Evolutionary conservation across 2,329 filamentous ascomycete species (phyloP).

Genomic region (Blastomyces emzantsi): DNA sequence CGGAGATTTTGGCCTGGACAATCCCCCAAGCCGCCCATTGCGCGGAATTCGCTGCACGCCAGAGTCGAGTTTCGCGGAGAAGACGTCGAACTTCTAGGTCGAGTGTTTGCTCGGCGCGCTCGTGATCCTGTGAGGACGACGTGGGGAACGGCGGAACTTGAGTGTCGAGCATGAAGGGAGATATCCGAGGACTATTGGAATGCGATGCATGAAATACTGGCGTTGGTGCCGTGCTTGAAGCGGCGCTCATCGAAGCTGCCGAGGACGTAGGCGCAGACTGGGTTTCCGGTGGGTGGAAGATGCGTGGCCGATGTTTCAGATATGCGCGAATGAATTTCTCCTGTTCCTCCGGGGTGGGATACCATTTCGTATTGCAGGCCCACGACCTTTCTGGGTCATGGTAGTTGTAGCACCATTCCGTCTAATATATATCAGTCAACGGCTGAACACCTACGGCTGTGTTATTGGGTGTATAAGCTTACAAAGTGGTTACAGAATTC

Average conservation of each 20-base stretch:
- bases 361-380: constrained; percentile 58
- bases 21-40: constrained; percentile 96
- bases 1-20: constrained; percentile 81
- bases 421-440: constrained; percentile 31
- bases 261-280: constrained; percentile 40
- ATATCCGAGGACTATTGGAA: constrained; percentile 31
- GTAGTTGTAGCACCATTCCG: constrained; percentile 98
- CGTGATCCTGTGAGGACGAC: constrained; percentile 48
- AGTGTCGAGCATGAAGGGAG: constrained; percentile 74
- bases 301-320: constrained; percentile 64
- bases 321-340: constrained; percentile 78
- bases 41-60: constrained; percentile 79
- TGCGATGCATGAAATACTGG: constrained; percentile 24
- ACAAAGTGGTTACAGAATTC: constrained; percentile 98
- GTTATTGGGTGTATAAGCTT: constrained; percentile 23
- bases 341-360: constrained; percentile 74
- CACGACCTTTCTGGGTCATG: constrained; percentile 60
- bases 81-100: constrained; percentile 63
- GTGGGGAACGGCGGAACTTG: constrained; percentile 46
- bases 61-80: constrained; percentile 69
- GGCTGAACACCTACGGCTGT: too few species aligned
- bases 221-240: constrained; percentile 10
- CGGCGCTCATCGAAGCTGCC: constrained; percentile 40
- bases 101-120: constrained; percentile 51
- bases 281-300: constrained; percentile 20